phyloP scores from a whole-genome alignment of 73 alveolate genomes.

The Paramecium caudatum region DNA sequence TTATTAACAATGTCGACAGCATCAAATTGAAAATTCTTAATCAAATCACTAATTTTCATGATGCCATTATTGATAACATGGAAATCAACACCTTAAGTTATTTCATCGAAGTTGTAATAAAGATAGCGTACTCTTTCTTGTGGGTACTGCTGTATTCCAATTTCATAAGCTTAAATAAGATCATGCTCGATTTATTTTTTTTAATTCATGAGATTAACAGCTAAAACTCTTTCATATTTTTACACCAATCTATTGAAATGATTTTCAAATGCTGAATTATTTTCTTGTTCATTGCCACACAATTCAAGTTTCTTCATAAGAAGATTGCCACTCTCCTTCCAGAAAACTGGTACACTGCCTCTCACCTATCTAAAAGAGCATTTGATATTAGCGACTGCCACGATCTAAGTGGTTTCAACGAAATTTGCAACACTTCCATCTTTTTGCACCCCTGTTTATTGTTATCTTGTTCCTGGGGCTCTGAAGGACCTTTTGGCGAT shows the following conservation, averaged over 20 bases:
- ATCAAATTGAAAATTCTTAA: conserved; percentile 72
- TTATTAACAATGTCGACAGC: conserved; percentile 75
- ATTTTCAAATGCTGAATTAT: conserved; percentile 71
- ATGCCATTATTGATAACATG: conserved; percentile 65
- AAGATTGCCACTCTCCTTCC: conserved; percentile 77
- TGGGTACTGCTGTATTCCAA: conserved; percentile 59
- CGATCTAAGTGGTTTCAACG: conserved; percentile 19
- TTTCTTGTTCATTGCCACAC: conserved; percentile 76
- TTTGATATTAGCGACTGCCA: conserved; percentile 39
- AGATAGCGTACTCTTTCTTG: conserved; percentile 68
- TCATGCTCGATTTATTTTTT: conserved; percentile 74
- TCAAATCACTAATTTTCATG: conserved; percentile 68
- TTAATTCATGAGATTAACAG: conserved; percentile 71
- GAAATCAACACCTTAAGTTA: conserved; percentile 75
- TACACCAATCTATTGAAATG: conserved; percentile 72
- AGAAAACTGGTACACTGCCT: conserved; percentile 72
- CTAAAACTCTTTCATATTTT: conserved; percentile 49
- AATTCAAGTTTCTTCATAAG: conserved; percentile 75
- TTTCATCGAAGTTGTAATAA: conserved; percentile 80
- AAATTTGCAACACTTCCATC: conserved; percentile 58
- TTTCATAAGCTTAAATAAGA: conserved; percentile 72
- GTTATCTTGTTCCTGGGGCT: conserved; percentile 56
- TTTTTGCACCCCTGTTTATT: conserved; percentile 3
- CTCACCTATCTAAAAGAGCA: conserved; percentile 41
- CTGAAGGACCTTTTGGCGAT: conserved; percentile 35